Base-by-base conservation (phyloP, 2,329 filamentous ascomycete species). In the Colletotrichum gigasporum region DNA sequence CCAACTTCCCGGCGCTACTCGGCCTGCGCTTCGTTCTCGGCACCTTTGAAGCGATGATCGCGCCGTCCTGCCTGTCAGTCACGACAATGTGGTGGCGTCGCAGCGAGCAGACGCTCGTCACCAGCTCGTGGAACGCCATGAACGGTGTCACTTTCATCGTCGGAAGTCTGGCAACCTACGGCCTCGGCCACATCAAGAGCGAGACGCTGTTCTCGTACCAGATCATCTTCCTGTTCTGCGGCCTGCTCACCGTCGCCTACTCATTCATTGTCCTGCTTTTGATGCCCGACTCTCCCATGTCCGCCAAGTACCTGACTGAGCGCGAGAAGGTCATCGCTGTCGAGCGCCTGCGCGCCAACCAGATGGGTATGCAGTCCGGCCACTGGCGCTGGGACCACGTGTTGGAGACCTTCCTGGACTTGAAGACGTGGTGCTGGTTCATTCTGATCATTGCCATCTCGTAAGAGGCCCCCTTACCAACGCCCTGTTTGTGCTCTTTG, bases 241-340 rank as follows among this genome's bases (percentile, higher is more conserved):
- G 76, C 1, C 54, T 62, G 2, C 67, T 79, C 70, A 82, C 83
- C 0, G 80, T 86, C 16, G 82, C 83, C 20, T 76, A 84, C 32
- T 74, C 74, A 0, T 50, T 79, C 0, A 70, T 83, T 11, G 82
- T 90, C 5, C 80, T 86, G 30, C 34, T 82, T 22, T 81, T 83
- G 47, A 86, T 90, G 79, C 88, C 88, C 0, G 88, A 90, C 69
- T 87, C 85, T 0, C 87, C 87, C 0, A 83, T 87, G 74, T 80
- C 84, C 37, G 81, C 86, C 1, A 83, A 82, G 20, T 89, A 87
- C 60, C 76, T 89, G 7, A 78, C 75, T 0, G 79, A 83, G 9
- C 76, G 84, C 20, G 86, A 89, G 51, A 87, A 84, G 65, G 71
- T 87, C 3, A 72, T 88, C 16, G 85, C 86, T 0, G 82, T 88